phyloP scores from a whole-genome alignment of 257 asterid genomes.

The Cordia subcordata region DNA sequence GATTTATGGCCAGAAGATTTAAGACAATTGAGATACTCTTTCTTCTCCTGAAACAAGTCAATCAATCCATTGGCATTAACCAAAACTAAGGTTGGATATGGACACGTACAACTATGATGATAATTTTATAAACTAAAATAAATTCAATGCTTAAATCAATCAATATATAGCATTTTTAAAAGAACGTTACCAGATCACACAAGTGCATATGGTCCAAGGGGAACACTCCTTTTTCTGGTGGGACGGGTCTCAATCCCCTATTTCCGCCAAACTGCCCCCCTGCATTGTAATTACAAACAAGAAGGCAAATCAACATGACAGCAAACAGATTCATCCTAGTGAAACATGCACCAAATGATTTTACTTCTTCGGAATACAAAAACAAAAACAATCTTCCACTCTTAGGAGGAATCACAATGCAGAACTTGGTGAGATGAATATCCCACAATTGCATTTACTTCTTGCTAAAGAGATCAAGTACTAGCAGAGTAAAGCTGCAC shows the following conservation, averaged over 20 bases:
- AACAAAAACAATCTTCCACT: too few species aligned
- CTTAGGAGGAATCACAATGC: too few species aligned
- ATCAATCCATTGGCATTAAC: slow-evolving; percentile 15
- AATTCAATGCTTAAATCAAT: not conserved
- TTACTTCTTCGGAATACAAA: too few species aligned
- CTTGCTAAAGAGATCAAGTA: too few species aligned
- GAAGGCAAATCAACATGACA: not conserved
- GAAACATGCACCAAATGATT: too few species aligned
- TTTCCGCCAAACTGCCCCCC: slow-evolving; percentile 98
- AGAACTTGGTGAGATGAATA: too few species aligned
- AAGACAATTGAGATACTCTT: slow-evolving; percentile 71
- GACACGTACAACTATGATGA: not conserved
- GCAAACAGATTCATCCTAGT: not conserved
- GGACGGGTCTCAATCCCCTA: slow-evolving; percentile 91
- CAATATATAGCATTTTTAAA: not conserved
- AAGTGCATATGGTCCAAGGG: slow-evolving; percentile 93
- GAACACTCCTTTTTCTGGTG: slow-evolving; percentile 92
- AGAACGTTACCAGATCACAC: slow-evolving; percentile 61
- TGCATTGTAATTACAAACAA: slow-evolving; percentile 17
- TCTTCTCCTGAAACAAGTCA: slow-evolving; percentile 67
- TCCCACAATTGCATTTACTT: too few species aligned
- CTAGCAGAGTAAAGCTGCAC: too few species aligned
- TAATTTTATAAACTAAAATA: not conserved
- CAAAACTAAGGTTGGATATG: not conserved
- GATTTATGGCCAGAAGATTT: slow-evolving; percentile 73